Evolutionary conservation across 2,329 filamentous ascomycete species (phyloP).

Genomic region (Plenodomus lindquistii): DNA sequence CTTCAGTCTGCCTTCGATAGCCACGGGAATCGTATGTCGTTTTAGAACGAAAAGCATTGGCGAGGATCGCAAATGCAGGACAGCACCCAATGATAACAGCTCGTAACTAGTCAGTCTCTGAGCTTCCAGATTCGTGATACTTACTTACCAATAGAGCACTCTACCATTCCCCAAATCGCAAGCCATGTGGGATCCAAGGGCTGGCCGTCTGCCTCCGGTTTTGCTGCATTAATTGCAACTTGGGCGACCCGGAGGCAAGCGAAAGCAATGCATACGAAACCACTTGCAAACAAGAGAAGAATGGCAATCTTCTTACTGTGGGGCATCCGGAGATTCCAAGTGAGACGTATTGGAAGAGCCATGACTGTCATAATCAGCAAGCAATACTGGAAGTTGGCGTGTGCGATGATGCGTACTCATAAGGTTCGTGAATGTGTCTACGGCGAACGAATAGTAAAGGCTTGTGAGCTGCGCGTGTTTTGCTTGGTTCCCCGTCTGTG

Average conservation of each 20-base stretch:
- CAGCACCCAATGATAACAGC: slow-evolving; percentile 21
- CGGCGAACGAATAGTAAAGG: slow-evolving; percentile 18
- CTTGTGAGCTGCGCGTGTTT: slow-evolving; percentile 29
- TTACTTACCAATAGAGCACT: slow-evolving; percentile 32
- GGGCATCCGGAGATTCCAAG: slow-evolving; percentile 41
- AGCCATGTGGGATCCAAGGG: slow-evolving; percentile 35
- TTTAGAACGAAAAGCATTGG: slow-evolving; percentile 5
- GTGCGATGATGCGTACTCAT: slow-evolving; percentile 21
- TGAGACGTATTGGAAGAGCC: slow-evolving; percentile 38
- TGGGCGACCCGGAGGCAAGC: slow-evolving; percentile 30
- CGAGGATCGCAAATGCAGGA: slow-evolving; percentile 17
- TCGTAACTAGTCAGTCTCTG: slow-evolving; percentile 2
- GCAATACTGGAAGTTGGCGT: not conserved
- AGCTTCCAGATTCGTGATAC: not conserved
- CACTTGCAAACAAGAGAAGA: slow-evolving; percentile 19
- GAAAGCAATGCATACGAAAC: slow-evolving; percentile 13
- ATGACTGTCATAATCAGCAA: slow-evolving; percentile 25
- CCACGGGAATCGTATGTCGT: slow-evolving; percentile 4
- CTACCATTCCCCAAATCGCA: slow-evolving; percentile 40
- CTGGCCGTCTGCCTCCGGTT: slow-evolving; percentile 17
- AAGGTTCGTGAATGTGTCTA: slow-evolving; percentile 38
- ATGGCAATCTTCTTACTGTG: slow-evolving; percentile 35
- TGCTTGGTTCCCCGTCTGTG: slow-evolving; percentile 1
- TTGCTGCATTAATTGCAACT: slow-evolving; percentile 29
- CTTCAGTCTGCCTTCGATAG: slow-evolving; percentile 4